These are phyloP conservation scores for Aspergillus tubingensis DNA, from an alignment of 2,329 filamentous ascomycete genomes.

Conservation along the genomic window DNA sequence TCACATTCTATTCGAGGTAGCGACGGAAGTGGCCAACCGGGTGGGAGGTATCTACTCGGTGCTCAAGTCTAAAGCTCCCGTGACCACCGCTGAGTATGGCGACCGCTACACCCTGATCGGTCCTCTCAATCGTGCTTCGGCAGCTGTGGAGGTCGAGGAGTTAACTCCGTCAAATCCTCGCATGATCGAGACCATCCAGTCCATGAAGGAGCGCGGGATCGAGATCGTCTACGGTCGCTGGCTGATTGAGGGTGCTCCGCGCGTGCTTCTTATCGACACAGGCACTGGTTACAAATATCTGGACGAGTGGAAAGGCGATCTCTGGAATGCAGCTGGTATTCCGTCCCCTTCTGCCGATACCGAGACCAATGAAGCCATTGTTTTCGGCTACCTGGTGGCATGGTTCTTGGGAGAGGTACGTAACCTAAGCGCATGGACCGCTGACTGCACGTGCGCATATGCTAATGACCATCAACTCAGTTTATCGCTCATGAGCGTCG, in stretches of 20 bases:
- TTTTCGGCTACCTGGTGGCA: slow-evolving; percentile 94
- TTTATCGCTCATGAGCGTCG: slow-evolving; percentile 92
- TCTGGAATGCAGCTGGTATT: slow-evolving; percentile 91
- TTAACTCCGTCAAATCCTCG: slow-evolving; percentile 80
- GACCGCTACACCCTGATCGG: slow-evolving; percentile 94
- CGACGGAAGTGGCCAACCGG: slow-evolving; percentile 96
- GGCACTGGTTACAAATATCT: slow-evolving; percentile 88
- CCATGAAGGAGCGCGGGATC: slow-evolving; percentile 91
- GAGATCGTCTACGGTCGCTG: slow-evolving; percentile 90
- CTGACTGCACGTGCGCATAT: not conserved
- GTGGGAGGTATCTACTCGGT: slow-evolving; percentile 99
- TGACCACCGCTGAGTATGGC: slow-evolving; percentile 98
- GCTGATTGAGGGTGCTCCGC: slow-evolving; percentile 94
- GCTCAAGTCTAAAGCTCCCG: slow-evolving; percentile 96
- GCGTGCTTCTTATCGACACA: slow-evolving; percentile 92
- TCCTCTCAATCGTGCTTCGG: slow-evolving; percentile 87
- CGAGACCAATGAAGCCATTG: slow-evolving; percentile 95
- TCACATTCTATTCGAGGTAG: slow-evolving; percentile 93
- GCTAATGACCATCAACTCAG: slow-evolving; percentile 50
- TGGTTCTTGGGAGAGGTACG: slow-evolving; percentile 97
- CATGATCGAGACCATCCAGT: slow-evolving; percentile 77
- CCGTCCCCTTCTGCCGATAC: slow-evolving; percentile 89
- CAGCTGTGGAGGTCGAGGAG: slow-evolving; percentile 96
- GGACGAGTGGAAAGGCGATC: slow-evolving; percentile 94
- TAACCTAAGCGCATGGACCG: slow-evolving; percentile 12